Base-by-base conservation (phyloP, 1,284 basidiomycete species). In the Rhodotorula mucilaginosa region DNA sequence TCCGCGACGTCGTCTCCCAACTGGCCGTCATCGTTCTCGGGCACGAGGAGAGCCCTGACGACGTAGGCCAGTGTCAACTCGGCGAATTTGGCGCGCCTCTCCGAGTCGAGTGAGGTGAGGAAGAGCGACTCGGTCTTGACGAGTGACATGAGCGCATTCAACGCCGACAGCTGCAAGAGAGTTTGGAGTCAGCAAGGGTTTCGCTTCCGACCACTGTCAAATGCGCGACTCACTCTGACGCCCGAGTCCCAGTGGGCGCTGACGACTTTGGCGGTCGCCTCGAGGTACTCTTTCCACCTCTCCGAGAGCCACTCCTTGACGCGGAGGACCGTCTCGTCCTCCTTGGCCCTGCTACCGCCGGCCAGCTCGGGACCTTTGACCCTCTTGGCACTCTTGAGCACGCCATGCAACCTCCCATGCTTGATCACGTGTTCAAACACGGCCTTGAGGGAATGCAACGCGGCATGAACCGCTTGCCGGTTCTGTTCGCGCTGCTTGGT, bases 391-490 rank as follows among this genome's bases (percentile, higher is more conserved):
- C 31, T 71, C 68, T 71, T 77, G 61, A 75, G 64, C 73, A 69
- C 76, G 58, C 77, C 83, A 47, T 80, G 81, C 16, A 94, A 82
- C 72, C 88, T 86, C 5, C 87, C 86, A 61, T 84, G 84, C 10
- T 84, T 81, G 57, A 93, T 85, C 46, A 91, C 82, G 39, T 86
- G 78, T 7, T 91, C 87, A 79, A 93, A 94, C 23, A 90, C 84
- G 44, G 92, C 84, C 81, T 96, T 94, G 29, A 91, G 81, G 0
- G 92, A 88, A 82, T 93, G 96, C 16, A 93, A 84, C 0, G 87
- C 88, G 78, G 90, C 92, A 68, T 89, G 90, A 16, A 87, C 85
- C 51, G 87, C 83, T 73, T 85, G 73, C 1, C 70, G 64, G 48
- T 74, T 72, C 39, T n/a, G 13, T 58, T 74, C 69, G 56, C 56